These are phyloP conservation scores for Phellinidium pouzarii DNA, from an alignment of 1,284 basidiomycete species.

Conservation along the genomic window DNA sequence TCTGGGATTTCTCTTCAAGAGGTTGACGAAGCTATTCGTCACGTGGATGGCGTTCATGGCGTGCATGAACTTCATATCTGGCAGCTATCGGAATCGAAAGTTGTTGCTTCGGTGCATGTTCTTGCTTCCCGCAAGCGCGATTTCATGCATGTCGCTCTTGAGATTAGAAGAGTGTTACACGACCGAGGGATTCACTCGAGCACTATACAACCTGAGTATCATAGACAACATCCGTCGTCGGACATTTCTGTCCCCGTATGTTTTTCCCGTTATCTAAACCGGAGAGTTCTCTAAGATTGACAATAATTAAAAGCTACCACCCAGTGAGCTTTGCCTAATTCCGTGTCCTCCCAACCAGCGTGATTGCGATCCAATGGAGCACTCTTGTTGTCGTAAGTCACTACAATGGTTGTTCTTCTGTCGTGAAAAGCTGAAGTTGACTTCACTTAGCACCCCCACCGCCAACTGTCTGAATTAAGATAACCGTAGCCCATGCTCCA, in stretches of 20 bases:
- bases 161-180: slow-evolving; percentile 82
- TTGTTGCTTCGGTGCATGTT: slow-evolving; percentile 95
- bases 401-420: neutral
- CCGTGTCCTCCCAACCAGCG: slow-evolving; percentile 50
- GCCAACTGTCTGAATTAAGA: slow-evolving; percentile 35
- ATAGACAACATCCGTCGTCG: slow-evolving; percentile 37
- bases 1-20: slow-evolving; percentile 83
- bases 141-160: slow-evolving; percentile 86
- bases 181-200: slow-evolving; percentile 90
- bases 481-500: neutral
- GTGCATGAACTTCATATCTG: slow-evolving; percentile 96
- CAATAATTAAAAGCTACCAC: slow-evolving; percentile 23
- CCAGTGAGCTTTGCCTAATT: slow-evolving; percentile 33
- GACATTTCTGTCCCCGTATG: slow-evolving; percentile 31
- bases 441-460: slow-evolving; percentile 40
- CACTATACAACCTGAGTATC: slow-evolving; percentile 84
- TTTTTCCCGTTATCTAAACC: slow-evolving; percentile 24
- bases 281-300: slow-evolving; percentile 1
- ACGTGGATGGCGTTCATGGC: slow-evolving; percentile 83
- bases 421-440: slow-evolving; percentile 2
- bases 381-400: slow-evolving; percentile 76
- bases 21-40: slow-evolving; percentile 74
- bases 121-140: slow-evolving; percentile 74
- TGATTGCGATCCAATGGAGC: slow-evolving; percentile 60
- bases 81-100: slow-evolving; percentile 86